Percentiles rank a stretch among this genome's conserved stretches.
phyloP scores from a whole-genome alignment of 306 rosid species.

The Casuarina glauca region DNA sequence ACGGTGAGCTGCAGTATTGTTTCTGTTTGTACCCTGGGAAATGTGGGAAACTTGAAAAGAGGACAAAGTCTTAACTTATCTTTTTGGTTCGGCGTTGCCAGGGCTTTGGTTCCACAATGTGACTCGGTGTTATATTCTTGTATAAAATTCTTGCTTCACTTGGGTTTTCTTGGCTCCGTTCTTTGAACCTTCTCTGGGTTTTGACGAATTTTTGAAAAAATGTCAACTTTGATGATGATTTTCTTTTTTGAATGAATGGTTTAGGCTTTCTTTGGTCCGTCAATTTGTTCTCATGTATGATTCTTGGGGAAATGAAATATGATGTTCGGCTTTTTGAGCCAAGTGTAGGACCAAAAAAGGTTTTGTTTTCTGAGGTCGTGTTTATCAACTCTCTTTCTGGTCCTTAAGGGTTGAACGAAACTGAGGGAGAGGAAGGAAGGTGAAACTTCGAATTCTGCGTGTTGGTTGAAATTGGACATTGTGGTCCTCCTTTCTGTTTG shows the following conservation, averaged over 20 bases:
- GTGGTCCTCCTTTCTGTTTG: not conserved
- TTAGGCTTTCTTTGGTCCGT: slow-evolving; percentile 2
- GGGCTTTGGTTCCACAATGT: slow-evolving; percentile 16
- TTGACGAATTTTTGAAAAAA: not conserved
- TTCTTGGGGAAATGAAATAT: slow-evolving; percentile 13
- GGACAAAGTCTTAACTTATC: slow-evolving; percentile 17
- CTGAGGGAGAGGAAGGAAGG: slow-evolving; percentile 7
- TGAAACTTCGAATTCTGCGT: slow-evolving; percentile 21
- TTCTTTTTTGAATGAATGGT: slow-evolving; percentile 15
- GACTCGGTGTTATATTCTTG: slow-evolving; percentile 9
- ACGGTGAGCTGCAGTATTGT: slow-evolving; percentile 48
- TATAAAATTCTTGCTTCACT: not conserved
- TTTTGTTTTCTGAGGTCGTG: not conserved
- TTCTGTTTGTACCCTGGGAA: slow-evolving; percentile 21
- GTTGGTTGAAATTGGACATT: not conserved
- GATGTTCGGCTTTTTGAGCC: slow-evolving; percentile 8
- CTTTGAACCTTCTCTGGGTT: slow-evolving; percentile 16
- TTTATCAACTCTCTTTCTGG: slow-evolving; percentile 3
- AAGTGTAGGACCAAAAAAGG: not conserved
- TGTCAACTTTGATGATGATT: slow-evolving; percentile 8
- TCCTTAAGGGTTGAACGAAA: slow-evolving; percentile 27
- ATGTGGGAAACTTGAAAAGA: not conserved
- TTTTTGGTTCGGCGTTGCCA: not conserved
- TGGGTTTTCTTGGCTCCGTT: slow-evolving; percentile 21
- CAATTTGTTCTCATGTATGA: slow-evolving; percentile 19